Evolutionary conservation across 768 basidiomycete genomes (phyloP).

Genomic region (Auriscalpium microsporum): DNA sequence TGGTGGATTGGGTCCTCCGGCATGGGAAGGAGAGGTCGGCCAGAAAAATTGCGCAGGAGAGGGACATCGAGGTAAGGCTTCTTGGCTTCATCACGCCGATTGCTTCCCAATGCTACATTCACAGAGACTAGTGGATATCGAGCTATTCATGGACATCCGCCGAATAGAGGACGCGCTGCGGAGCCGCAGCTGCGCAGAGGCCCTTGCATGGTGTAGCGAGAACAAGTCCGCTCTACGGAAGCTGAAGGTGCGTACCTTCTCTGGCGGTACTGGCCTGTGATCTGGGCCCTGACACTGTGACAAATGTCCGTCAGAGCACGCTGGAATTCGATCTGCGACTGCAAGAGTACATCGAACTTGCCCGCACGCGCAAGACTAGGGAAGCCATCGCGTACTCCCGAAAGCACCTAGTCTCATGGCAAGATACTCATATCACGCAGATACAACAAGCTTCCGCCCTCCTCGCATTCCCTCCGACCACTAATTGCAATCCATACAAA

Average conservation of each 20-base stretch:
- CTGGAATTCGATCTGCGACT: conserved; percentile 94
- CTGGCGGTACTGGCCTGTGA: conserved; percentile 4
- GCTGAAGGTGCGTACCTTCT: conserved; percentile 51
- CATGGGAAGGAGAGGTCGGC: conserved; percentile 75
- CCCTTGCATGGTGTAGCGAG: conserved; percentile 92
- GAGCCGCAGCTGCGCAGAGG: conserved; percentile 75
- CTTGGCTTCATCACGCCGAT: no score
- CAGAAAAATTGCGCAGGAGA: conserved; percentile 62
- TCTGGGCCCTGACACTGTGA: not conserved
- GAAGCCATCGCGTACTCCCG: conserved; percentile 81
- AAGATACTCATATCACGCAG: conserved; percentile 69
- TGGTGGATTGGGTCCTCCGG: conserved; percentile 88
- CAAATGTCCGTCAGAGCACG: conserved; percentile 53
- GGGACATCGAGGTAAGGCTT: conserved; percentile 63
- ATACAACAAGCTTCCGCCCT: conserved; percentile 71
- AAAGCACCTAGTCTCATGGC: conserved; percentile 77
- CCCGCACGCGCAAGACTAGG: conserved; percentile 49
- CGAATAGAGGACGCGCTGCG: conserved; percentile 78
- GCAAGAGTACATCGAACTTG: conserved; percentile 94
- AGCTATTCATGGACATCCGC: conserved; percentile 82
- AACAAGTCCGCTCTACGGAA: conserved; percentile 90
- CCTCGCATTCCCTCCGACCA: conserved; percentile 65
- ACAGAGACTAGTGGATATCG: conserved; percentile 83
- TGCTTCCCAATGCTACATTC: no score
- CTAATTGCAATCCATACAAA: conserved; percentile 70